These are phyloP conservation scores for Solanum etuberosum DNA, from an alignment of 257 asterid genomes.

Conservation along the genomic window DNA sequence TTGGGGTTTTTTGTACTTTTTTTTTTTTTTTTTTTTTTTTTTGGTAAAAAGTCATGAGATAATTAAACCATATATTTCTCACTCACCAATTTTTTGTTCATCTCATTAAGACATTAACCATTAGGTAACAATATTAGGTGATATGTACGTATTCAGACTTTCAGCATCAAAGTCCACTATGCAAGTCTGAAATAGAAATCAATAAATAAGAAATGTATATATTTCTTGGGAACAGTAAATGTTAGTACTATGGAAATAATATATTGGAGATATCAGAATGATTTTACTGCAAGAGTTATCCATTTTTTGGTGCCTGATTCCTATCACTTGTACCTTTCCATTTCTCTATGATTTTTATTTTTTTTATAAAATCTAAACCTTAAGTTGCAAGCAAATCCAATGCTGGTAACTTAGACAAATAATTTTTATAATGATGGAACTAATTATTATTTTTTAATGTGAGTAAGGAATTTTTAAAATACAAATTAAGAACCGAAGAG, in stretches of 20 bases:
- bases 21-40: too few relatives aligned
- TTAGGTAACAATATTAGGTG: neutral
- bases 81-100: neutral
- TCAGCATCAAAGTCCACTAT: neutral
- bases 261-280: slow-evolving; percentile 1
- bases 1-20: too few relatives aligned
- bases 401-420: neutral
- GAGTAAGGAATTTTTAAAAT: neutral
- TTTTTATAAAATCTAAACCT: neutral
- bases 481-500: neutral
- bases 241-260: neutral
- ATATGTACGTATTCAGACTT: neutral
- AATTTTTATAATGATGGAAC: neutral
- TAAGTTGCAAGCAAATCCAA: neutral
- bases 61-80: neutral
- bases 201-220: neutral
- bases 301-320: neutral
- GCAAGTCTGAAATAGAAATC: neutral
- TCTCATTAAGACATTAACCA: neutral
- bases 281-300: neutral
- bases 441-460: neutral
- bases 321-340: neutral
- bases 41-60: neutral
- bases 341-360: neutral
- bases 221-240: neutral